Evolutionary conservation across 352 stramenopile species (phyloP).

Genomic region (Phytophthora quininea): DNA sequence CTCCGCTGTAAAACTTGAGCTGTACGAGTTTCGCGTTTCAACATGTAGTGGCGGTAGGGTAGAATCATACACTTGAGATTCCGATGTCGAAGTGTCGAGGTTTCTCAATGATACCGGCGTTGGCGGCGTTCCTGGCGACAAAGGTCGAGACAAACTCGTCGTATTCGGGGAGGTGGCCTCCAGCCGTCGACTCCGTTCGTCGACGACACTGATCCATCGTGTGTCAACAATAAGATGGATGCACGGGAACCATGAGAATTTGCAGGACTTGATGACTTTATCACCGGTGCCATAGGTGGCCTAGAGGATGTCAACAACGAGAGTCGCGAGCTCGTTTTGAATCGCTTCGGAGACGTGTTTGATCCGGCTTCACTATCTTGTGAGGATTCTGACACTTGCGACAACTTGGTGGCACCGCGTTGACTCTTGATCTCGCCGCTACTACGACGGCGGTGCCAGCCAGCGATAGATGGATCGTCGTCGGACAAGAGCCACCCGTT

Average conservation of each 20-base stretch:
- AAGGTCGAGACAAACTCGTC: constrained; percentile 1
- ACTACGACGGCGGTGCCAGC: constrained; percentile 23
- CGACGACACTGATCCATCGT: constrained; percentile 17
- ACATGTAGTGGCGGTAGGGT: neutral
- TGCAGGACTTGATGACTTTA: neutral
- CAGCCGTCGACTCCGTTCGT: constrained; percentile 6
- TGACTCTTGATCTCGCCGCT: constrained; percentile 18
- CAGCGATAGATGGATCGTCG: constrained; percentile 19
- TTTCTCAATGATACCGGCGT: neutral
- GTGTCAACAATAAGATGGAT: constrained; percentile 18
- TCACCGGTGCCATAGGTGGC: constrained; percentile 1
- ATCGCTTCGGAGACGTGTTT: constrained; percentile 18
- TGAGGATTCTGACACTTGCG: constrained; percentile 13
- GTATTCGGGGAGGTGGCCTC: neutral
- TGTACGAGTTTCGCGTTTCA: constrained; percentile 3
- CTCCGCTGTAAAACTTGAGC: constrained; percentile 1
- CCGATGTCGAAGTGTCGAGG: constrained; percentile 6
- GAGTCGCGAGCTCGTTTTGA: constrained; percentile 10
- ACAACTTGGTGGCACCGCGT: constrained; percentile 1
- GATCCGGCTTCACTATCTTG: constrained; percentile 13
- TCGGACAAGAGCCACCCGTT: constrained; percentile 37
- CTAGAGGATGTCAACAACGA: constrained; percentile 6
- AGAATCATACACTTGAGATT: neutral
- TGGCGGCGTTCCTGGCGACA: constrained; percentile 4
- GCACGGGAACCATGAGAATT: constrained; percentile 8